Base-by-base conservation (phyloP, 202 grass and related monocot genomes). In the Carex arenaria region DNA sequence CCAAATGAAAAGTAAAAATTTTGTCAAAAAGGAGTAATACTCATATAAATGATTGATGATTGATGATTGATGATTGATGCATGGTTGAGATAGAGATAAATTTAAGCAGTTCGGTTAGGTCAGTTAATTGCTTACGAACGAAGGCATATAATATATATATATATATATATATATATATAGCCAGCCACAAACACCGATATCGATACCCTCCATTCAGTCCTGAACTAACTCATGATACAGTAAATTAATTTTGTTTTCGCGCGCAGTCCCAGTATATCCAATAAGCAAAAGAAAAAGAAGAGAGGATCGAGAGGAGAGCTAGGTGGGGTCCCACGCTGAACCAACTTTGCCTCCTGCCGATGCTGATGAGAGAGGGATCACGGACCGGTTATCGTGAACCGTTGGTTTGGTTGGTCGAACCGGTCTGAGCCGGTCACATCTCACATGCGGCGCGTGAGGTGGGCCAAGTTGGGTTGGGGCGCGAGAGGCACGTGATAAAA, bases 401-500 rank as follows among this genome's bases (percentile, higher is more conserved):
- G 66, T 40, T 42, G 32, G 66, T 42, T 68, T 68, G 66, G 66
- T 68, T 68, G 34, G 66, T 68, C 17, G 66, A 68, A 79, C 75
- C 75, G 75, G 72, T 30, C 75, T 40, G 75, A 47, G 28, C 28
- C 51, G 12, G 54, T 79, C 75, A 79, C 32, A 55, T 59, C 30
- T 79, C 75, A 79, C 32, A 55, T 59, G 75, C 54, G 75, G 7
- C 14, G 75, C 47, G 54, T 79, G 75, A 61, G 26, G 52, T 54
- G 30, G 75, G 30, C 15, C 75, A 61, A 12, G 75, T 79, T 36
- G 52, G 72, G 72, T 53, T 15, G 31, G n/a, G 45, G 22, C 3
- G 75, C 45, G 55, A 59, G 75, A 79, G 52, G 75, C 75, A 79
- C 75, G 75, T 76, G 72, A 76, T 12, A 52, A 49, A 76, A 49